These are phyloP conservation scores for Persicaria maculosa DNA, from an alignment of 148 eudicot species.

Conservation along the genomic window DNA sequence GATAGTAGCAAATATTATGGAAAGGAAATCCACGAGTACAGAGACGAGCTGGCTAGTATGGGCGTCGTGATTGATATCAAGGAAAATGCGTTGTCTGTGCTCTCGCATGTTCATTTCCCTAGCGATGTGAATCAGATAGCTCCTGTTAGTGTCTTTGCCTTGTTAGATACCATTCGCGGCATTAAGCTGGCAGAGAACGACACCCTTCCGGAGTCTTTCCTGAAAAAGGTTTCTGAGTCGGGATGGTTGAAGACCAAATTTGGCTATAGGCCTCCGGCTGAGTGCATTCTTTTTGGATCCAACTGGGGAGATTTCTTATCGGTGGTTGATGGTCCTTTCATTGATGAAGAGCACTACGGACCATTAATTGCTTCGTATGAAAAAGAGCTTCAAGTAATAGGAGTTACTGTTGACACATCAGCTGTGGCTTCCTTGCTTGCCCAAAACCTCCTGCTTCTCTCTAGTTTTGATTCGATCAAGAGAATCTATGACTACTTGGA, in stretches of 20 bases:
- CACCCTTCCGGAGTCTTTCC: conserved; percentile 23
- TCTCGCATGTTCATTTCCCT: conserved; percentile 32
- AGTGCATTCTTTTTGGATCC: conserved; percentile 33
- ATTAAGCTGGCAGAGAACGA: background rate
- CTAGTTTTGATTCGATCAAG: conserved; percentile 23
- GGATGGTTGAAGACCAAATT: conserved; percentile 49
- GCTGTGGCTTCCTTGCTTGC: conserved; percentile 31
- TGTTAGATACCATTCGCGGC: conserved; percentile 22
- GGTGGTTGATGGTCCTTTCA: conserved; percentile 48
- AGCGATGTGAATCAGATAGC: conserved; percentile 23
- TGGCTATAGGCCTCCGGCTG: conserved; percentile 33
- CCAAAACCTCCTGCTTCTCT: conserved; percentile 25
- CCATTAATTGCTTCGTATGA: conserved; percentile 23
- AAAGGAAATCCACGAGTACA: conserved; percentile 28
- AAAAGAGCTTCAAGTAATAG: conserved; percentile 35
- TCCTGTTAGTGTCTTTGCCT: conserved; percentile 30
- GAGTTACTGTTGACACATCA: conserved; percentile 27
- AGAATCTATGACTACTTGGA: conserved; percentile 36
- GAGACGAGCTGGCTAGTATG: conserved; percentile 30
- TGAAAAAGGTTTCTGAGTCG: conserved; percentile 14
- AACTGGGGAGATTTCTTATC: conserved; percentile 20
- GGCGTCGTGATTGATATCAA: conserved; percentile 42
- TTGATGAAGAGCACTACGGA: conserved; percentile 55
- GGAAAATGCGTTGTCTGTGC: conserved; percentile 29
- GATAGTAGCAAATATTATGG: conserved; percentile 43